These are phyloP conservation scores for Boletus pseudopeckii DNA, from an alignment of 768 basidiomycete genomes.

Conservation along the genomic window DNA sequence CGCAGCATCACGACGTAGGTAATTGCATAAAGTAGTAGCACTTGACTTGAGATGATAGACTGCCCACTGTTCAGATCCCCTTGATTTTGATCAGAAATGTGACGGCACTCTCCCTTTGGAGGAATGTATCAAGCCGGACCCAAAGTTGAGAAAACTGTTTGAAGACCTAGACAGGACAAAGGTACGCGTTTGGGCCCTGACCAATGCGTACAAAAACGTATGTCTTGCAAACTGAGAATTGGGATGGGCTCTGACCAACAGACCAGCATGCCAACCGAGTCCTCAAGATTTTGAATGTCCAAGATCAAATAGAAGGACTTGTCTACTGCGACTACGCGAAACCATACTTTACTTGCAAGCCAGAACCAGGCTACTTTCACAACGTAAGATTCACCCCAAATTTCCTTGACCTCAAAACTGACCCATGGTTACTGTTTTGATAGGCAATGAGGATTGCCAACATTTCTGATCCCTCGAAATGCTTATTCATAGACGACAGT, in stretches of 20 bases:
- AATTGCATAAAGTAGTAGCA: neutral
- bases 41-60: neutral
- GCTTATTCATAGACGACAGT: slow-evolving; percentile 80
- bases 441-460: slow-evolving; percentile 67
- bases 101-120: slow-evolving; percentile 83
- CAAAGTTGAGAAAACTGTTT: slow-evolving; percentile 59
- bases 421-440: neutral
- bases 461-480: slow-evolving; percentile 62
- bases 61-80: slow-evolving; percentile 52
- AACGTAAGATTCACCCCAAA: slow-evolving; percentile 38
- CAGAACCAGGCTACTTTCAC: slow-evolving; percentile 67
- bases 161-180: slow-evolving; percentile 77
- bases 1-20: slow-evolving; percentile 76
- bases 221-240: slow-evolving; percentile 17
- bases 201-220: slow-evolving; percentile 79
- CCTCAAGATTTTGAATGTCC: slow-evolving; percentile 65
- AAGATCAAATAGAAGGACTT: slow-evolving; percentile 69
- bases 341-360: slow-evolving; percentile 74
- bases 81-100: slow-evolving; percentile 82
- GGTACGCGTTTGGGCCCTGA: slow-evolving; percentile 79
- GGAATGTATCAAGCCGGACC: slow-evolving; percentile 67
- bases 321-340: slow-evolving; percentile 76
- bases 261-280: slow-evolving; percentile 78
- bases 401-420: neutral
- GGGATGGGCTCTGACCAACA: slow-evolving; percentile 4